Evolutionary conservation across 371 early-diverging fungal species (phyloP).

Genomic region (Amoeboaphelidium protococcarum): DNA sequence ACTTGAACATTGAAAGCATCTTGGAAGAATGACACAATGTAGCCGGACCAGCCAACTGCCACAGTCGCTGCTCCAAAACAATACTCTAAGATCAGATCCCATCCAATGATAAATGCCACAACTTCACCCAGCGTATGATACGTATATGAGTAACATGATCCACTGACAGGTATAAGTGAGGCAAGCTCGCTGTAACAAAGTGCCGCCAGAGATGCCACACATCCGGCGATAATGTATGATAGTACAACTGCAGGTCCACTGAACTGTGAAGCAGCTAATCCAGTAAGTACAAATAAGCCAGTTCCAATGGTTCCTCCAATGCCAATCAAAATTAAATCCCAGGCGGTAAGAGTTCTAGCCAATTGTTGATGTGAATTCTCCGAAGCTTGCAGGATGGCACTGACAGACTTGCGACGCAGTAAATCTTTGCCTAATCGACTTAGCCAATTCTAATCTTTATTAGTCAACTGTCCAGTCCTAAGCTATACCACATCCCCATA

Average conservation of each 20-base stretch:
- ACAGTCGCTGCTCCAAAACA: slow-evolving; percentile 14
- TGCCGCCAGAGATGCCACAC: slow-evolving; percentile 4
- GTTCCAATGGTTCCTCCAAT: slow-evolving; percentile 46
- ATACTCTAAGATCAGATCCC: slow-evolving; percentile 52
- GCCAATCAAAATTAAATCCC: slow-evolving; percentile 19
- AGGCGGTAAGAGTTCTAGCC: slow-evolving; percentile 11
- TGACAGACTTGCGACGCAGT: no score
- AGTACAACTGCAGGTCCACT: slow-evolving; percentile 57
- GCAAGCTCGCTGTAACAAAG: slow-evolving; percentile 51
- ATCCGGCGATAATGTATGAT: slow-evolving; percentile 33
- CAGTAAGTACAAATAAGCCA: slow-evolving; percentile 31
- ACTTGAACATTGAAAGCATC: slow-evolving; percentile 21
- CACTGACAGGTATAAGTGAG: slow-evolving; percentile 51
- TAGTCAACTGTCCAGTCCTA: no score
- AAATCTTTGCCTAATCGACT: no score
- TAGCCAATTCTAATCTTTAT: no score
- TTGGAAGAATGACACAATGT: slow-evolving; percentile 32
- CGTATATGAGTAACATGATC: slow-evolving; percentile 51
- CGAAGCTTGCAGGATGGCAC: no score
- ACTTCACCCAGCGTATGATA: slow-evolving; percentile 62
- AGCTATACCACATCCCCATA: no score
- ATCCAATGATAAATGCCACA: slow-evolving; percentile 52
- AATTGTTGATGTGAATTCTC: no score
- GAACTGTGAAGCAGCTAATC: slow-evolving; percentile 37
- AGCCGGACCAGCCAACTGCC: slow-evolving; percentile 47